These are phyloP conservation scores for Diaporthe caulivora DNA, from an alignment of 2,329 filamentous ascomycete species.

Conservation along the genomic window DNA sequence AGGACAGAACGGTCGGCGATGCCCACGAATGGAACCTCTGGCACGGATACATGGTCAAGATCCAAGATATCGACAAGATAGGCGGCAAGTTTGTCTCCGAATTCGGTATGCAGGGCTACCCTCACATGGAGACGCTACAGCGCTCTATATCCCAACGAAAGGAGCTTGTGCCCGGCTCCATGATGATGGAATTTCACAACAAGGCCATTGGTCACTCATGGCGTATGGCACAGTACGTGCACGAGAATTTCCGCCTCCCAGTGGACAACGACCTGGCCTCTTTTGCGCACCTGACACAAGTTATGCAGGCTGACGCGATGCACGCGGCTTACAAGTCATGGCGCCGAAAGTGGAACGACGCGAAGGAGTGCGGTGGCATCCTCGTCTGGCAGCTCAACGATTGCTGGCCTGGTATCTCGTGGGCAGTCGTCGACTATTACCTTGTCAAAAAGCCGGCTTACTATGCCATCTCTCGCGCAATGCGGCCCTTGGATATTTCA, in stretches of 20 bases:
- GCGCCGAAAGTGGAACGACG: conserved; percentile 82
- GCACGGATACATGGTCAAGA: conserved; percentile 93
- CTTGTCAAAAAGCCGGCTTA: conserved; percentile 84
- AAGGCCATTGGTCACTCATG: conserved; percentile 92
- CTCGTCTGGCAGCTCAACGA: conserved; percentile 90
- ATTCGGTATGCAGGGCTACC: conserved; percentile 96
- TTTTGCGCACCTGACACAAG: conserved; percentile 78
- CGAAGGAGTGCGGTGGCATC: conserved; percentile 80
- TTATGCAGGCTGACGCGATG: conserved; percentile 77
- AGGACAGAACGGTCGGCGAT: conserved; percentile 85
- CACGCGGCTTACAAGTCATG: conserved; percentile 75
- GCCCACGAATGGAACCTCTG: conserved; percentile 99
- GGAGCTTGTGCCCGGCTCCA: conserved; percentile 83
- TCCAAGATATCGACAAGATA: conserved; percentile 89
- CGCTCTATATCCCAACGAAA: conserved; percentile 75
- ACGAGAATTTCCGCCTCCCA: conserved; percentile 85
- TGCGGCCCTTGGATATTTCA: conserved; percentile 75
- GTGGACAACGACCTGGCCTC: conserved; percentile 68
- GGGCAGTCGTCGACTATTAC: conserved; percentile 83
- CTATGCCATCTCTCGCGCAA: conserved; percentile 81
- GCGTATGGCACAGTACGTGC: conserved; percentile 86
- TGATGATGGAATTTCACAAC: conserved; percentile 94
- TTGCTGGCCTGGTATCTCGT: conserved; percentile 87
- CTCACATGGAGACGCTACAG: conserved; percentile 85
- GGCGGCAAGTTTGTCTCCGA: conserved; percentile 94